These are phyloP conservation scores for Chloropicon primus DNA, from an alignment of 139 green algal species.

Conservation along the genomic window DNA sequence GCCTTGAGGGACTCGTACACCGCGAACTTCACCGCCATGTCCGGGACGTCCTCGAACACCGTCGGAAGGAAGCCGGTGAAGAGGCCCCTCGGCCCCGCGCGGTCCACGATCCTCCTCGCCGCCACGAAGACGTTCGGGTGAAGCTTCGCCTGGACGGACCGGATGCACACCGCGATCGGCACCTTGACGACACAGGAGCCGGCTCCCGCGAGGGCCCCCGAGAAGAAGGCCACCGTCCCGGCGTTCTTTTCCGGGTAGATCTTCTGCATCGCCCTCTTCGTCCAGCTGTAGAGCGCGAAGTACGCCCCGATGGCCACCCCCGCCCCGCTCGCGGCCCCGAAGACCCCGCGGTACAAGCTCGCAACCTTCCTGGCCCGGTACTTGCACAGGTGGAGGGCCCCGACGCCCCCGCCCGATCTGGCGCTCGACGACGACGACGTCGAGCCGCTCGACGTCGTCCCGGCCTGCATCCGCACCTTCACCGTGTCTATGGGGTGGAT, in stretches of 20 bases:
- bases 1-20: constrained; percentile 57
- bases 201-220: constrained; percentile 23
- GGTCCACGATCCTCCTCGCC: constrained; percentile 30
- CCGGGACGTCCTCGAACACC: constrained; percentile 69
- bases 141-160: constrained; percentile 60
- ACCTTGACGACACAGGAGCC: constrained; percentile 35
- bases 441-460: background rate
- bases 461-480: constrained; percentile 20
- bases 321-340: constrained; percentile 72
- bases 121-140: constrained; percentile 59
- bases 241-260: background rate
- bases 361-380: background rate
- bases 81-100: constrained; percentile 46
- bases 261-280: constrained; percentile 38
- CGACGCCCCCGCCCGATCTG: background rate
- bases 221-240: constrained; percentile 32
- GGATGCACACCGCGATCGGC: constrained; percentile 70
- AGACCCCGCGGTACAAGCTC: constrained; percentile 62
- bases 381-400: too few relatives aligned
- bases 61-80: constrained; percentile 72
- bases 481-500: constrained; percentile 21
- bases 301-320: constrained; percentile 90
- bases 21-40: constrained; percentile 83
- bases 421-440: too few relatives aligned
- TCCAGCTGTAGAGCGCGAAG: constrained; percentile 73